Evolutionary conservation across 78 protist species (phyloP), one percentile per base, ranked within the genome.

Genomic region (Guillardia theta): DNA sequence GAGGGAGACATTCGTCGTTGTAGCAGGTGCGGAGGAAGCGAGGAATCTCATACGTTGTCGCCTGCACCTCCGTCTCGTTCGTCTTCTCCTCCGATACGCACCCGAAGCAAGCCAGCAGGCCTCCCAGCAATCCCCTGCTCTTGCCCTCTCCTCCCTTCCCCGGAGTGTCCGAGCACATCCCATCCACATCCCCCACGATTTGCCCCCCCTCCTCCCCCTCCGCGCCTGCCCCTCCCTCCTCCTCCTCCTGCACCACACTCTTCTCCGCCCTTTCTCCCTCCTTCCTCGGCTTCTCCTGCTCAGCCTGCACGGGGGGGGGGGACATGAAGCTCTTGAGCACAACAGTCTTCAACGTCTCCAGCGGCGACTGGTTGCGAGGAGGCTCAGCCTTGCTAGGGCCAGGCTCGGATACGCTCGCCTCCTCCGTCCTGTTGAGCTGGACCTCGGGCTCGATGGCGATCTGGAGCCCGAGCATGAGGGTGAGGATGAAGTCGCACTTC

Each of bases 401-500:
- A n/a, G n/a, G n/a, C n/a, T n/a, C n/a, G n/a, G n/a, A n/a, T n/a
- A n/a, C n/a, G n/a, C n/a, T n/a, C n/a, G n/a, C n/a, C n/a, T n/a
- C n/a, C n/a, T n/a, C n/a, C n/a, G n/a, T n/a, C n/a, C n/a, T n/a
- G n/a, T n/a, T n/a, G n/a, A n/a, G n/a, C n/a, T n/a, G n/a, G n/a
- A n/a, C n/a, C n/a, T n/a, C n/a, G n/a, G n/a, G n/a, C n/a, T n/a
- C 36, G 6, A 24, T 4, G 6, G 1, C 36, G 45, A 70, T 43
- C 90, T 78, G 90, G 8, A 78, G 90, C 41, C 90, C 90, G 53
- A 78, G 90, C 90, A 78, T 78, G 44, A 78, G 18, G 50, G 90
- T 36, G 48, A 78, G 90, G 90, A 78, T 78, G 48, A 78, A 78
- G 90, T 78, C 90, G 48, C 90, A 78, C 90, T 78, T 78, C 33